Percentiles rank a stretch among this genome's conserved stretches.
These are phyloP conservation scores for Omphalea diandra DNA, from an alignment of 441 rosid genomes.

Conservation along the genomic window DNA sequence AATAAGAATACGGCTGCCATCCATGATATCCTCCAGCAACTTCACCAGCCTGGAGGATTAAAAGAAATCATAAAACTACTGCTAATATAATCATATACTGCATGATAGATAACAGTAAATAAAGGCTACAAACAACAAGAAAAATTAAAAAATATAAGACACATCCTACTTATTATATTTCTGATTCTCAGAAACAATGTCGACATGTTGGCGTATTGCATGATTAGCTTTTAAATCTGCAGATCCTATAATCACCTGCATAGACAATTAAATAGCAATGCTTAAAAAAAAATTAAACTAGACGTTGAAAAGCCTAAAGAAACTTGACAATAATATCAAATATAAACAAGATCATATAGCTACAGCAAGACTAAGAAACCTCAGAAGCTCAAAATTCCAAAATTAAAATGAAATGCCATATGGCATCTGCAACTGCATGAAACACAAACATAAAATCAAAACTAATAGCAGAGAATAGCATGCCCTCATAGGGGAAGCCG, in stretches of 20 bases:
- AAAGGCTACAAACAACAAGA: not conserved
- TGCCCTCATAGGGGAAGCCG: not conserved
- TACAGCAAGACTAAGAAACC: not conserved
- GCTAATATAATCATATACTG: not conserved
- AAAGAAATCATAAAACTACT: conserved; percentile 10
- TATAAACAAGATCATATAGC: conserved; percentile 1
- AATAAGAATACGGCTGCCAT: conserved; percentile 90
- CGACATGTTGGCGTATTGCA: conserved; percentile 87
- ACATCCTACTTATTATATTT: conserved; percentile 80
- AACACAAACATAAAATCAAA: conserved; percentile 6
- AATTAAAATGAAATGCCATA: not conserved
- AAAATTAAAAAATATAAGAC: not conserved
- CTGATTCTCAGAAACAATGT: conserved; percentile 83
- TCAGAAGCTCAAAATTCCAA: not conserved
- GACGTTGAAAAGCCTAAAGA: not conserved
- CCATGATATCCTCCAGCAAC: conserved; percentile 97
- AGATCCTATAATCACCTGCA: conserved; percentile 89
- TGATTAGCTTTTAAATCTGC: conserved; percentile 89
- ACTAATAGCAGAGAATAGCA: not conserved
- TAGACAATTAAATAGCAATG: conserved; percentile 13
- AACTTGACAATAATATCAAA: not conserved
- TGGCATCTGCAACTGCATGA: not conserved
- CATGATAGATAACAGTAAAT: not conserved
- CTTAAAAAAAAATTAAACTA: not conserved
- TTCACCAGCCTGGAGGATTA: conserved; percentile 65